Conservation (phyloP, 257 asterid genomes). For the Capsicum chinense region DNA sequence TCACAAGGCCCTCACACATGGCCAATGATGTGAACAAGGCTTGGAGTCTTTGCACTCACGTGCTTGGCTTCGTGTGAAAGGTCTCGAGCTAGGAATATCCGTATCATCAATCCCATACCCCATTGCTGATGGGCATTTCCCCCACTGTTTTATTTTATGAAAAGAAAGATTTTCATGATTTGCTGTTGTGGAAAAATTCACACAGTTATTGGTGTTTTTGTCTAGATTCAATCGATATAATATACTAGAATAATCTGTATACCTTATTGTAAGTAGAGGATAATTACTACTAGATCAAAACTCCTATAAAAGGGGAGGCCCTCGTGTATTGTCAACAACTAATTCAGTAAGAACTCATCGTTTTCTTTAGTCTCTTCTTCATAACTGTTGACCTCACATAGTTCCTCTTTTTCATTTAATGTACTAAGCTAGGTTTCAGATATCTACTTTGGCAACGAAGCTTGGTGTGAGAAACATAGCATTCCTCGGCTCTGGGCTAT, state of each 20-base stretch:
- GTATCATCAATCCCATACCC: not conserved
- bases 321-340: constrained; percentile 20
- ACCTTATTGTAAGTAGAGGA: not conserved
- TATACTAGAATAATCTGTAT: not conserved
- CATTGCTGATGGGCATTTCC: not conserved
- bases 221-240: not conserved
- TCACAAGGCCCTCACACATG: too few relatives aligned
- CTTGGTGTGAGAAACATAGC: constrained; percentile 97
- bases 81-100: too few relatives aligned
- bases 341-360: not conserved
- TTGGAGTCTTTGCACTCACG: too few relatives aligned
- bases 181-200: not conserved
- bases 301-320: constrained; percentile 3
- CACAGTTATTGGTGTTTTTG: not conserved
- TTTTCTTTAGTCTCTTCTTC: not conserved
- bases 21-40: too few relatives aligned
- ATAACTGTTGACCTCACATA: not conserved
- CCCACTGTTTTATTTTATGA: not conserved
- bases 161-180: not conserved
- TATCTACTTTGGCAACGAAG: constrained; percentile 91
- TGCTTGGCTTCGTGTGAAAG: too few relatives aligned
- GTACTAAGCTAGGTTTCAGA: constrained; percentile 73
- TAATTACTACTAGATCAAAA: constrained; percentile 7
- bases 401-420: constrained; percentile 22
- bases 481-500: constrained; percentile 82